Conservation (phyloP, 371 early-diverging fungal genomes). For the Mucor piriformis region DNA sequence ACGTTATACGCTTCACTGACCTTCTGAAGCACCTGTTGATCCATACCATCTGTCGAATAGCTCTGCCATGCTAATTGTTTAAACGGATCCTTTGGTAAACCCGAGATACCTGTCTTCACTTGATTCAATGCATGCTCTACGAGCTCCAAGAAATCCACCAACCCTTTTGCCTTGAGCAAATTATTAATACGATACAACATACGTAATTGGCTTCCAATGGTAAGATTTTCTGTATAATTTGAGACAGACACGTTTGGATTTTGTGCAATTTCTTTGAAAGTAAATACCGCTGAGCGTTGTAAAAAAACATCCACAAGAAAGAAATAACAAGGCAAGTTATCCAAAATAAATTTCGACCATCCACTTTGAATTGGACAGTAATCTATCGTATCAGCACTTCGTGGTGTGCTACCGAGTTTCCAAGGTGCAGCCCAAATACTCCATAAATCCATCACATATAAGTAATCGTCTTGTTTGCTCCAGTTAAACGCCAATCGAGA, state of each 20-base stretch:
- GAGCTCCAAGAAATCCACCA: constrained; percentile 19
- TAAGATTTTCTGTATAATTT: not conserved
- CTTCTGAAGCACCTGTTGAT: not conserved
- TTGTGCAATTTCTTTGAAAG: constrained; percentile 5
- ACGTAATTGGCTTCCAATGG: constrained; percentile 26
- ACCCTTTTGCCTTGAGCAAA: constrained; percentile 21
- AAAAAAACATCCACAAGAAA: constrained; percentile 31
- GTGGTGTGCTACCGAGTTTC: constrained; percentile 20
- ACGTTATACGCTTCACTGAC: constrained; percentile 9
- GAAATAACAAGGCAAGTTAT: constrained; percentile 37
- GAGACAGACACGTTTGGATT: not conserved
- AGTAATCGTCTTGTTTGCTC: constrained; percentile 31
- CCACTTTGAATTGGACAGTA: constrained; percentile 21
- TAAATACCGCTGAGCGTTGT: constrained; percentile 26
- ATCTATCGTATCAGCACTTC: not conserved
- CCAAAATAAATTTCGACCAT: constrained; percentile 32
- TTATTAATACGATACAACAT: constrained; percentile 32
- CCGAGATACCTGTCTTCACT: not conserved
- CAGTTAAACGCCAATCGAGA: constrained; percentile 42
- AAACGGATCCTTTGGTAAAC: not conserved
- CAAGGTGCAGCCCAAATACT: constrained; percentile 41
- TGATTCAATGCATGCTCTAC: constrained; percentile 18
- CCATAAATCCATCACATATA: constrained; percentile 37
- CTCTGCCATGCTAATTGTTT: not conserved
- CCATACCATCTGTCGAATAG: constrained; percentile 12